Conservation (phyloP, 495 filamentous ascomycete species). For the Penicillium bovifimosum region DNA sequence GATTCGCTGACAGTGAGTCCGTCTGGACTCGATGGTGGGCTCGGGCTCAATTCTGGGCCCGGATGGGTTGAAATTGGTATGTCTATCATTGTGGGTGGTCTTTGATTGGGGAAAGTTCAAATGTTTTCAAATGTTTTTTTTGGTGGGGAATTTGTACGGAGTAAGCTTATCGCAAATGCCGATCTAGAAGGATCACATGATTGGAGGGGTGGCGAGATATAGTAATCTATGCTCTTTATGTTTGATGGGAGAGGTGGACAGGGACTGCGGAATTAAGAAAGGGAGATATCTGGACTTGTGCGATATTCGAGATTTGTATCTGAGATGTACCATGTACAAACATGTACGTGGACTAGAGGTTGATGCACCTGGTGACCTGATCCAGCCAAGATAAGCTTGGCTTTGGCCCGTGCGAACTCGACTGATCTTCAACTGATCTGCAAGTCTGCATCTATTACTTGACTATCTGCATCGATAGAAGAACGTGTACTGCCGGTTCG, state of each 20-base stretch:
- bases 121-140: not conserved
- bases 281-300: too few relatives aligned
- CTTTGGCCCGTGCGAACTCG: not conserved
- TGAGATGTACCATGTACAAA: not conserved
- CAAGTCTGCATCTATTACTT: too few relatives aligned
- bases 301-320: not conserved
- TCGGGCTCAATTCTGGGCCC: constrained; percentile 6
- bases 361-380: not conserved
- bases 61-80: not conserved
- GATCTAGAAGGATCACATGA: constrained; percentile 4
- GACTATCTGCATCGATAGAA: not conserved
- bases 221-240: not conserved
- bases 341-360: not conserved
- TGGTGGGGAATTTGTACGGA: constrained; percentile 3
- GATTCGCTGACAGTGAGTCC: constrained; percentile 53
- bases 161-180: constrained; percentile 2
- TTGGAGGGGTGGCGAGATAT: not conserved
- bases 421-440: not conserved
- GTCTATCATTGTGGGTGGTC: constrained; percentile 1
- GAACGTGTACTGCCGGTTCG: not conserved
- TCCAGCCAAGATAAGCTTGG: constrained; percentile 1
- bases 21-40: constrained; percentile 25
- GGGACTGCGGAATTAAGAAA: not conserved
- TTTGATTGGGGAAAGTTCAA: not conserved
- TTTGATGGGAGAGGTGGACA: not conserved